Base-by-base conservation (phyloP, 768 basidiomycete species). In the Amanita inopinata region DNA sequence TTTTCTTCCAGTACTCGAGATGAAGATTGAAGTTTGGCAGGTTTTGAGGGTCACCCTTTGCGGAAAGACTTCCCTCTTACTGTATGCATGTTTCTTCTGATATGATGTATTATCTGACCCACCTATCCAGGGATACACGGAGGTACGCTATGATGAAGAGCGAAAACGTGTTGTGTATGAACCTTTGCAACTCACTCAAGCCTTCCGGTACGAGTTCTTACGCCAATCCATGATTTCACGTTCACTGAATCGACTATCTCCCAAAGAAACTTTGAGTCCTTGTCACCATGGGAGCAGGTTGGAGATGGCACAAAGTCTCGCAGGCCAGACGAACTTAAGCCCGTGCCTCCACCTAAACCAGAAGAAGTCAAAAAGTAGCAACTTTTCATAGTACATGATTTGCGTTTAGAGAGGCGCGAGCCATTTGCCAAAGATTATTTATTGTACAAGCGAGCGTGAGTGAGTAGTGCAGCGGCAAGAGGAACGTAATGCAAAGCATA, bases 61-160 rank as follows among this genome's bases (percentile, higher is more conserved):
- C 80, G 96, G 49, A 99, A 99, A 61, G 96, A 99, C 59, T 99
- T 98, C 75, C 96, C 96, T 23, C 64, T 99, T 53, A 96, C 92
- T 6, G 93, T 91, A 58, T 52, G 80, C 65, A 17, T 34, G 20
- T 1, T 10, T 33, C 30, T 37, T 33, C 11, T 28, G 19, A 30
- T 19, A 35, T 31, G 18, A 36, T 35, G 8, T 14, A 34, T 24
- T 46, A 33, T 45, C 40, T 10, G 47, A 22, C 35, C 50, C 14
- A 1, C 18, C 23, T 49, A 25, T 6, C 9, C 53, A 96, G 92
- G 96, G 96, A n/a, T 99, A 98, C 63, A 91, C 90, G 6, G 96
- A 99, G 63, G 75, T 98, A 30, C 85, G 96, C 31, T 99, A 98
- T 56, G 93, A 97, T 53, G 96, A 98, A 65, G 92, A 94, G 65